Percentiles rank a stretch among this genome's conserved stretches.
These are phyloP conservation scores for Cicer pinnatifidum DNA, from an alignment of 306 rosid species.

Conservation along the genomic window DNA sequence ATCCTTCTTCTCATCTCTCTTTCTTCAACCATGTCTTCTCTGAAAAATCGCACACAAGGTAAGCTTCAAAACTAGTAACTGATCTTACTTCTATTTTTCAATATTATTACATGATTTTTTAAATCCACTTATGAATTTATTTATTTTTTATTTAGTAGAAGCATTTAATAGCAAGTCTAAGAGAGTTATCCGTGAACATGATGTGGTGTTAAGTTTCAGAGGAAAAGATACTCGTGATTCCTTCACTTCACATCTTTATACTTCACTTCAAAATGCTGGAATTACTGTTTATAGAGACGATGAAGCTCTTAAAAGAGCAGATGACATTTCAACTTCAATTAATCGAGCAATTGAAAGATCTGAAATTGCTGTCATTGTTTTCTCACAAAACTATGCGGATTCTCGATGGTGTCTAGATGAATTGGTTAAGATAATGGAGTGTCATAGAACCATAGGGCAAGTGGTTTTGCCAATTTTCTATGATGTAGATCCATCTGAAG, in stretches of 20 bases:
- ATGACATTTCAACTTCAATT: background rate
- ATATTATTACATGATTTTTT: no score
- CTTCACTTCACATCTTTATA: background rate
- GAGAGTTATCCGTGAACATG: no score
- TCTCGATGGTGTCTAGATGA: conserved; percentile 1
- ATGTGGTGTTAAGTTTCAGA: background rate
- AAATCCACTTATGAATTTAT: no score
- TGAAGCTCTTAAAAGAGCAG: background rate
- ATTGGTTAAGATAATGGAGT: background rate
- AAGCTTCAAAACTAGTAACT: no score
- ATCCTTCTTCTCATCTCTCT: no score
- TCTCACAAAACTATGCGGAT: background rate
- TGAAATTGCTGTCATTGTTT: background rate
- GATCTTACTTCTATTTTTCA: no score
- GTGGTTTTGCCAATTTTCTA: conserved; percentile 28
- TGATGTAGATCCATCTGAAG: conserved; percentile 1
- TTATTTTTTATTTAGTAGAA: no score
- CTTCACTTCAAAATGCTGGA: conserved; percentile 1
- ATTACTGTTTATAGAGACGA: no score
- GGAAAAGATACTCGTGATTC: background rate
- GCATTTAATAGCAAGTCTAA: no score
- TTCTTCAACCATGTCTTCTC: no score
- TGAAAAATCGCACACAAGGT: no score
- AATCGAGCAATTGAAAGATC: conserved; percentile 1
- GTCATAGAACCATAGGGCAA: background rate